Evolutionary conservation across 768 basidiomycete genomes (phyloP).

Genomic region (Tricholoma sp.): DNA sequence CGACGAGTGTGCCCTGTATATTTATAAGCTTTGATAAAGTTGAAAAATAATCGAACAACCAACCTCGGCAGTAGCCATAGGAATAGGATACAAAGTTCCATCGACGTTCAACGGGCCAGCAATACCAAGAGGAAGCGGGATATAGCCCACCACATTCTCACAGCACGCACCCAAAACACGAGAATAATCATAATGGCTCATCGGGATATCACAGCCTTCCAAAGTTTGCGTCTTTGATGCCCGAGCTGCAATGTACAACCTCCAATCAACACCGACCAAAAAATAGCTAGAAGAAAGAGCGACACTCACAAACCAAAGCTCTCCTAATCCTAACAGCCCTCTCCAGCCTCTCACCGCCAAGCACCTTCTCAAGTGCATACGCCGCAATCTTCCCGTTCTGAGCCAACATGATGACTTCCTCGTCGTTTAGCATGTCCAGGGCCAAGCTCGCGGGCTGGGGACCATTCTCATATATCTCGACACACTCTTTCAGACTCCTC

Average conservation of each 20-base stretch:
- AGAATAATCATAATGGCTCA: conserved; percentile 86
- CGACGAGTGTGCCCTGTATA: conserved; percentile 78
- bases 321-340: conserved; percentile 84
- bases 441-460: conserved; percentile 55
- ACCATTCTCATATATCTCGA: conserved; percentile 74
- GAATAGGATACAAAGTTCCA: conserved; percentile 78
- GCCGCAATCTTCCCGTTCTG: conserved; percentile 91
- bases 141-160: conserved; percentile 97
- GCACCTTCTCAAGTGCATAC: conserved; percentile 93
- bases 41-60: background rate
- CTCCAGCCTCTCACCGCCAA: conserved; percentile 66
- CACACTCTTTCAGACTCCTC: conserved; percentile 57
- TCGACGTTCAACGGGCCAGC: conserved; percentile 95
- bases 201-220: conserved; percentile 78
- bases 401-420: conserved; percentile 84
- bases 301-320: conserved; percentile 80
- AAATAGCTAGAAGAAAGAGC: background rate
- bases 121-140: conserved; percentile 93
- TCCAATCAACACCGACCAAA: conserved; percentile 3
- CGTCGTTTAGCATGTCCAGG: conserved; percentile 70
- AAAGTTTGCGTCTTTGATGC: conserved; percentile 79
- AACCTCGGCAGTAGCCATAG: conserved; percentile 97
- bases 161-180: conserved; percentile 95
- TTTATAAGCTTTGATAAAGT: no score
- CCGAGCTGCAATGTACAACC: conserved; percentile 51